A percentile compares a stretch with the other conserved stretches of the same genome.
Conservation (phyloP, 345 rosid genomes). For the Cardamine chenopodiifolia region DNA sequence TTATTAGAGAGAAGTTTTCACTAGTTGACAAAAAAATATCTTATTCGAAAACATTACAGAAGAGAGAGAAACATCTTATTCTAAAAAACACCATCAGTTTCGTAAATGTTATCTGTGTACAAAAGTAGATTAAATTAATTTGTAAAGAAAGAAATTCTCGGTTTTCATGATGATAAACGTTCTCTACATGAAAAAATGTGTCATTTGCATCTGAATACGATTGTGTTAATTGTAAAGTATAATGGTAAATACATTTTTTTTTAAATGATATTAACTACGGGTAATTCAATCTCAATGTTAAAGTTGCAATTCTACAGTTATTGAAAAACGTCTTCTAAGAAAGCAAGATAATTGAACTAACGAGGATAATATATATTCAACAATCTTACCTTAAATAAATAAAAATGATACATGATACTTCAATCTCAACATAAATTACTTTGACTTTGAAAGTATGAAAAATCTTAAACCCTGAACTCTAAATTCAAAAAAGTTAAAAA, state of each 20-base stretch:
- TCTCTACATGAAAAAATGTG: neutral
- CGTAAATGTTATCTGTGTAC: neutral
- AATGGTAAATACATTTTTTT: neutral
- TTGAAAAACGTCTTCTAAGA: neutral
- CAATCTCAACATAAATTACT: neutral
- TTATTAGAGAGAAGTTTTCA: neutral
- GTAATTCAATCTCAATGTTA: neutral
- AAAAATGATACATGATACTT: neutral
- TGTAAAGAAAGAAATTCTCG: neutral
- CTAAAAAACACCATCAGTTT: constrained; percentile 4
- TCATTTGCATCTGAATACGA: neutral
- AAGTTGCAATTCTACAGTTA: neutral
- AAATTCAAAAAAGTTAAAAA: too few species aligned
- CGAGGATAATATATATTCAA: neutral
- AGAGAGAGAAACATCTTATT: neutral
- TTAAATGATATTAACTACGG: neutral
- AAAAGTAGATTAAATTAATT: neutral
- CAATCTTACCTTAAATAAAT: neutral
- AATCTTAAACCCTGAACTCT: too few species aligned
- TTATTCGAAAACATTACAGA: neutral
- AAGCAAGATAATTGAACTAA: neutral
- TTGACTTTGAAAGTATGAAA: neutral
- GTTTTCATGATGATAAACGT: too few species aligned
- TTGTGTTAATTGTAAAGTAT: neutral
- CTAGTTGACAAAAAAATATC: neutral